Evolutionary conservation across 2,329 filamentous ascomycete genomes (phyloP).

Genomic region (Colletotrichum orchidophilum): DNA sequence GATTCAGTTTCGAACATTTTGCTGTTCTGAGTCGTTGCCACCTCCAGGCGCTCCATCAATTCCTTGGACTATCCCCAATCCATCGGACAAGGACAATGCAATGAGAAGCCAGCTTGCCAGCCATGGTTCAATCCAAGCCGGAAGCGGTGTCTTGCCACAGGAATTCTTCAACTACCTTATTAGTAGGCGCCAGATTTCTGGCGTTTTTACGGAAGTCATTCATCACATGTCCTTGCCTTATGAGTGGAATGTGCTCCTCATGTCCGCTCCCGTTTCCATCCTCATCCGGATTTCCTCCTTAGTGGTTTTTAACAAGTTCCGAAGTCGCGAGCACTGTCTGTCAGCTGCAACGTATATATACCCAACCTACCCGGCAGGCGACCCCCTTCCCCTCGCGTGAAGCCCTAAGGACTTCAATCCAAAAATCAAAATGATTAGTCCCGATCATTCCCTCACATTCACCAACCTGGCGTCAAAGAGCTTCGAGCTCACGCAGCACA

Average conservation of each 20-base stretch:
- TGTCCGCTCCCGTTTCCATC: no score
- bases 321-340: background rate
- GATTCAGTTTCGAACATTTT: background rate
- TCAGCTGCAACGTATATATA: background rate
- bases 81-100: background rate
- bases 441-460: slow-evolving; percentile 23
- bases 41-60: background rate
- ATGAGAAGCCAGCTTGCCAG: background rate
- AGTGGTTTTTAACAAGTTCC: background rate
- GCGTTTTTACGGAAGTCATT: background rate
- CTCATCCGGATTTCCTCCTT: background rate
- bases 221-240: background rate
- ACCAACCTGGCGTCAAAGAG: slow-evolving; percentile 15
- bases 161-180: background rate
- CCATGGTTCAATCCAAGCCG: background rate
- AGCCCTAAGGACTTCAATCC: background rate
- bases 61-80: background rate
- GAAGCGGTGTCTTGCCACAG: slow-evolving; percentile 1
- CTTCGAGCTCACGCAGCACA: slow-evolving; percentile 6
- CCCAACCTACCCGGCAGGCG: no score
- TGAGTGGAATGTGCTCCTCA: background rate
- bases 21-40: background rate
- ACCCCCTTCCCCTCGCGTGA: background rate
- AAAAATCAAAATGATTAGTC: slow-evolving; percentile 9
- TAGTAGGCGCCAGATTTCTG: background rate